A percentile compares a stretch with the other conserved stretches of the same genome.
These are phyloP conservation scores for Pugionium cornutum DNA, from an alignment of 345 rosid genomes.

Conservation along the genomic window DNA sequence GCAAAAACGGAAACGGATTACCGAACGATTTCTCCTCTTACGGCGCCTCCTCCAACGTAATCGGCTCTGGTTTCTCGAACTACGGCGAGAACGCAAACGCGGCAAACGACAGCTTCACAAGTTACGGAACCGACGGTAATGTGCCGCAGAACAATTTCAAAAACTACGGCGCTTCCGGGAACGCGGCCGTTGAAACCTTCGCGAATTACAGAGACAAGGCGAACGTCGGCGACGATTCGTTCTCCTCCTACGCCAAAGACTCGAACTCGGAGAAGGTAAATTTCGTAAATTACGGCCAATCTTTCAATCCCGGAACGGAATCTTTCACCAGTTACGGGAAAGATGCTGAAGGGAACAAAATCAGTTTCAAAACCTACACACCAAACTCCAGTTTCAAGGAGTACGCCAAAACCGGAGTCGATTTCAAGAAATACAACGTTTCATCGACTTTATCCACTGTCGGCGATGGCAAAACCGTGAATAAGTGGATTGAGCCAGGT, in stretches of 20 bases:
- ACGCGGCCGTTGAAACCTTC: conserved; percentile 49
- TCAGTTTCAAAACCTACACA: conserved; percentile 58
- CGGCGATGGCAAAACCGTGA: conserved; percentile 50
- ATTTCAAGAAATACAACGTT: conserved; percentile 50
- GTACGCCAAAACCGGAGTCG: conserved; percentile 48
- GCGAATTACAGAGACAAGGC: conserved; percentile 56
- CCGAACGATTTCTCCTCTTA: conserved; percentile 60
- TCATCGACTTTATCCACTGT: neutral
- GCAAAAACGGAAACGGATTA: conserved; percentile 63
- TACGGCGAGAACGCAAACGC: conserved; percentile 67
- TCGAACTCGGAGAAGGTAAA: conserved; percentile 49
- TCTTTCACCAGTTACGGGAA: conserved; percentile 59
- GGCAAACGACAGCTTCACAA: conserved; percentile 61
- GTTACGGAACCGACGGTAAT: conserved; percentile 66
- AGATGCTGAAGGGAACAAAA: conserved; percentile 38
- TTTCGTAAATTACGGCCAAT: conserved; percentile 58
- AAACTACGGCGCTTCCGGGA: conserved; percentile 57
- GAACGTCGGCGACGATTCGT: conserved; percentile 63
- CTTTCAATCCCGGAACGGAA: conserved; percentile 59
- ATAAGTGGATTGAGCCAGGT: conserved; percentile 84
- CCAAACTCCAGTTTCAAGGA: conserved; percentile 56
- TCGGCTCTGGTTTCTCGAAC: conserved; percentile 62
- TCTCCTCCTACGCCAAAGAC: conserved; percentile 62
- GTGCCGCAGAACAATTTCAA: conserved; percentile 64
- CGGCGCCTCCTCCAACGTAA: conserved; percentile 56